These are phyloP conservation scores for Colletotrichum endophyticum DNA, from an alignment of 2,329 filamentous ascomycete species.

Conservation along the genomic window DNA sequence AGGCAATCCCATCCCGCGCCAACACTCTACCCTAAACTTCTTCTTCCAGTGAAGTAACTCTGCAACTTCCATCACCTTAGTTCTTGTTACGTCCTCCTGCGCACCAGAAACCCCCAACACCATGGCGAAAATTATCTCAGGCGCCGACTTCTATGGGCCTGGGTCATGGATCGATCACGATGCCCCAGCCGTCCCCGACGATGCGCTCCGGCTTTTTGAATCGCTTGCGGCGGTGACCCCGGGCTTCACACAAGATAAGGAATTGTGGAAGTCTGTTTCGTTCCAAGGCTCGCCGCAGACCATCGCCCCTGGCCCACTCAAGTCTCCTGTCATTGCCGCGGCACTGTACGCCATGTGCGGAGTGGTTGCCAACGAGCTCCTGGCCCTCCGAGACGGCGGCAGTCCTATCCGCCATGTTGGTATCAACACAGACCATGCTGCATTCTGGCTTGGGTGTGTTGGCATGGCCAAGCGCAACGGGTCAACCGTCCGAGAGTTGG, in stretches of 20 bases:
- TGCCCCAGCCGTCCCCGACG: not conserved
- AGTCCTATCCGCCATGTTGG: not conserved
- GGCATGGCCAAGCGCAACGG: not conserved
- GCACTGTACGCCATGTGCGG: not conserved
- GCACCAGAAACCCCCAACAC: not conserved
- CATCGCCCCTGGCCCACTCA: not conserved
- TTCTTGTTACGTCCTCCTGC: not conserved
- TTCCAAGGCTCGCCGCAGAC: not conserved
- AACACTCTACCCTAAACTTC: rapidly evolving
- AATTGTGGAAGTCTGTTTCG: not conserved
- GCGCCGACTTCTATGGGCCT: not conserved
- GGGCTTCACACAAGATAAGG: not conserved
- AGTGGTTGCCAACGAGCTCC: not conserved
- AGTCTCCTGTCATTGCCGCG: not conserved
- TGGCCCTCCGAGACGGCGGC: not conserved
- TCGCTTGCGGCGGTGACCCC: not conserved
- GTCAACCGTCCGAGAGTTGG: not conserved
- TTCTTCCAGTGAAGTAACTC: not conserved
- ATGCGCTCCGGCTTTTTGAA: not conserved
- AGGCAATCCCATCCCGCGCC: not conserved
- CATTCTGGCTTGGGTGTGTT: not conserved
- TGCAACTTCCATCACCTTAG: not conserved
- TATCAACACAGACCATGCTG: not conserved
- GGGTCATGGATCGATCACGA: not conserved
- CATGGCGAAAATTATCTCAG: not conserved